Percentiles rank a stretch among this genome's conserved stretches.
Evolutionary conservation across 805 yeast genomes (phyloP).

Genomic region (Wickerhamomyces kurtzmanii): DNA sequence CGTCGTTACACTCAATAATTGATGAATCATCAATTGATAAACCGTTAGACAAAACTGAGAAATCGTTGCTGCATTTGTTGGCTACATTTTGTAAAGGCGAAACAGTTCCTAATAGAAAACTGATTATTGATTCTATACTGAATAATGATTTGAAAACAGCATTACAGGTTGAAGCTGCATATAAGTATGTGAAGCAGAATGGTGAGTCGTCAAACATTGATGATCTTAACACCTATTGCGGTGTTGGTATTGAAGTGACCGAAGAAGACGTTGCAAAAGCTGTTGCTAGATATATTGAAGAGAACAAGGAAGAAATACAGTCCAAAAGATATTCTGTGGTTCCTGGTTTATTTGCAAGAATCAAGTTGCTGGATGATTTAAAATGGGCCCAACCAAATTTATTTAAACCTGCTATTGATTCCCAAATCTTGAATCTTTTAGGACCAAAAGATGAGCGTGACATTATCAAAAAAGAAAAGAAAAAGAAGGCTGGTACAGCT

Average conservation of each 20-base stretch:
- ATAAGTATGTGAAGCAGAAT: slow-evolving; percentile 54
- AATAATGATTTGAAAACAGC: slow-evolving; percentile 55
- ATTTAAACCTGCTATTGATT: slow-evolving; percentile 84
- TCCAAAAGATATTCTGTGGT: slow-evolving; percentile 73
- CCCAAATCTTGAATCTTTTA: slow-evolving; percentile 53
- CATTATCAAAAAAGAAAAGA: slow-evolving; percentile 66
- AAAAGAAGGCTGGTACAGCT: slow-evolving; percentile 26
- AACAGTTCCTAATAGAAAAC: slow-evolving; percentile 34
- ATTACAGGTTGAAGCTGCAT: slow-evolving; percentile 74
- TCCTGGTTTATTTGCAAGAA: slow-evolving; percentile 67
- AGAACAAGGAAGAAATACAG: slow-evolving; percentile 48
- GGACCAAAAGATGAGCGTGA: slow-evolving; percentile 98
- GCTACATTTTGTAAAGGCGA: slow-evolving; percentile 62
- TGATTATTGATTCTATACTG: slow-evolving; percentile 52
- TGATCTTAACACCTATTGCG: slow-evolving; percentile 56
- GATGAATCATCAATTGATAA: slow-evolving; percentile 23
- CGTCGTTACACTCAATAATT: slow-evolving; percentile 54
- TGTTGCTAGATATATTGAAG: slow-evolving; percentile 50
- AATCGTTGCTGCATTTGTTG: slow-evolving; percentile 63
- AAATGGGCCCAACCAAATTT: slow-evolving; percentile 89
- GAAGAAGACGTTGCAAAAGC: slow-evolving; percentile 51
- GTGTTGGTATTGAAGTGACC: slow-evolving; percentile 72
- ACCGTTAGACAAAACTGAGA: slow-evolving; percentile 45
- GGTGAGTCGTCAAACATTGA: slow-evolving; percentile 33
- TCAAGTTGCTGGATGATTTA: slow-evolving; percentile 62